Conservation (phyloP, 352 stramenopile genomes). For the Phytophthora palmivora region DNA sequence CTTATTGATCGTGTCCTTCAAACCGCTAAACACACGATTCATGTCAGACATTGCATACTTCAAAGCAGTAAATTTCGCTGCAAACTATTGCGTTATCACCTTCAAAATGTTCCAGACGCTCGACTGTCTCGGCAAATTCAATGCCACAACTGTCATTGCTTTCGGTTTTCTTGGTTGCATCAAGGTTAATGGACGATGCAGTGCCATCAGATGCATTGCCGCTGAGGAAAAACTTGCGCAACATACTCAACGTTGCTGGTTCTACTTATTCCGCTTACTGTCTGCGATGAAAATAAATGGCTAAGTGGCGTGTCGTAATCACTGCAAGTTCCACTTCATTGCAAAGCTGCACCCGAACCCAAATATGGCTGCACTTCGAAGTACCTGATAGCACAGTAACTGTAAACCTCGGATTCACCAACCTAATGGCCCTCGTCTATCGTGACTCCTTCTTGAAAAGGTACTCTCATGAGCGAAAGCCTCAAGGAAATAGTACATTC, state of each 20-base stretch:
- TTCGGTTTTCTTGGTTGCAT: constrained; percentile 11
- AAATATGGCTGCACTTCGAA: constrained; percentile 36
- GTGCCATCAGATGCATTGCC: constrained; percentile 23
- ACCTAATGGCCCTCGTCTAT: too few species aligned
- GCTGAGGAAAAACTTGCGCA: constrained; percentile 64
- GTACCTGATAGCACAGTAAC: too few species aligned
- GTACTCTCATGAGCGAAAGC: too few species aligned
- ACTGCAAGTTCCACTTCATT: neutral
- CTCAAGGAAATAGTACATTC: too few species aligned
- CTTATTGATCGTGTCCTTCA: constrained; percentile 51
- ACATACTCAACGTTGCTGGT: constrained; percentile 36
- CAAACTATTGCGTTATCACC: constrained; percentile 18
- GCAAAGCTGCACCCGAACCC: neutral
- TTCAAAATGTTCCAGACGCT: constrained; percentile 50
- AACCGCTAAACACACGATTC: constrained; percentile 25
- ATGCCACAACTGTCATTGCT: constrained; percentile 6
- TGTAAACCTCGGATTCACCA: too few species aligned
- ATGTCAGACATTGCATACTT: constrained; percentile 5
- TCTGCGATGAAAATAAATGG: constrained; percentile 32
- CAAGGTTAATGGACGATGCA: constrained; percentile 8
- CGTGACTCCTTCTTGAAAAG: too few species aligned
- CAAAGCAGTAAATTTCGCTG: neutral
- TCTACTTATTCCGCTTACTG: neutral
- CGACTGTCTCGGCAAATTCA: constrained; percentile 40
- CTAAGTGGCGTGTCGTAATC: constrained; percentile 20